Evolutionary conservation across 306 rosid genomes (phyloP), one percentile per base, ranked within the genome.

Genomic region (Quillaja saponaria): DNA sequence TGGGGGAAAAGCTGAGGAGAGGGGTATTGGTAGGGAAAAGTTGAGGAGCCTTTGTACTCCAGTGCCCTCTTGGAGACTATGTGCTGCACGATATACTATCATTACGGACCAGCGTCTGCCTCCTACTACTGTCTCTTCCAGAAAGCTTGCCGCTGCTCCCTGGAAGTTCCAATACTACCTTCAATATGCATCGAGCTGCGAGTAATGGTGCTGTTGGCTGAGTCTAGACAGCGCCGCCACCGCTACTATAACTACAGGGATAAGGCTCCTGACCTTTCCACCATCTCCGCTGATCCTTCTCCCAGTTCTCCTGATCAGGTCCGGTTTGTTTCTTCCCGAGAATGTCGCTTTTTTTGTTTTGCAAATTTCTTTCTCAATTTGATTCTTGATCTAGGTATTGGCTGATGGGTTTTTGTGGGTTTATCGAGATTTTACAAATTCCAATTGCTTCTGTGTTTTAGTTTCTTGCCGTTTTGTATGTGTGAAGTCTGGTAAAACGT

Each of bases 281-380:
- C 83, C 62, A 88, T 82, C 35, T 62, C 84, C 13, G 82, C 69
- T 17, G 90, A 86, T 76, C 84, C 89, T 63, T 84, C 80, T 69
- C 84, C 86, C 28, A 80, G 70, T 59, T 91, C 96, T 58, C 88
- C 95, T 69, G 90, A 84, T 18, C 96, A 84, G 85, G 98, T 90
- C 50, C 17, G 5, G 5, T 19, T 48, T 58, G 5, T 10, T 12
- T 13, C 19, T 57, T 15, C 50, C 16, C 31, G 31, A 25, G 31
- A 25, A 25, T 14, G 3, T 50, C 15, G 3, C 55, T 13, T 18
- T 45, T 18, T 18, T 8, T 13, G 8, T 45, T 18, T 18, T 8
- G 31, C 31, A 1, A 12, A 35, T 10, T 41, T 21, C 33, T 34
- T 13, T 17, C 9, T 11, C 6, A 21, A 11, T 18, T 61, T 38